phyloP scores from a whole-genome alignment of 805 yeast species.

The Ascoidea asiatica region DNA sequence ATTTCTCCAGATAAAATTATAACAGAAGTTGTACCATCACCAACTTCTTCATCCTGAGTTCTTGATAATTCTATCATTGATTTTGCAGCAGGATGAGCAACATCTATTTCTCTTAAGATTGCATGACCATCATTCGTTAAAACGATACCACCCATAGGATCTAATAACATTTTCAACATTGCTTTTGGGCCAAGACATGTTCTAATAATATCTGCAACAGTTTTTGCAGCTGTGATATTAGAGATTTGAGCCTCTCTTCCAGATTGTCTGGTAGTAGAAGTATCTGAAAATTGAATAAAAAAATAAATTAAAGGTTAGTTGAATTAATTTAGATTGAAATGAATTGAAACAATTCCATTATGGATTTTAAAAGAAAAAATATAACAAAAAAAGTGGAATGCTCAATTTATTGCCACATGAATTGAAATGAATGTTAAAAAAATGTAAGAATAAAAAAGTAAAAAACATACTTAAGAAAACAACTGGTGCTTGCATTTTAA shows the following conservation, averaged over 20 bases:
- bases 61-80: slow-evolving; percentile 94
- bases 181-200: slow-evolving; percentile 99
- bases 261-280: slow-evolving; percentile 83
- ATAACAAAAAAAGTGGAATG: not conserved
- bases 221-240: slow-evolving; percentile 98
- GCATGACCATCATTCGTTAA: slow-evolving; percentile 99
- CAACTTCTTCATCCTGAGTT: slow-evolving; percentile 94
- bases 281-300: slow-evolving; percentile 32
- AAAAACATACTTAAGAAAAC: slow-evolving; percentile 56
- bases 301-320: not conserved
- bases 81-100: slow-evolving; percentile 98
- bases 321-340: not conserved
- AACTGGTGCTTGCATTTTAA: slow-evolving; percentile 68
- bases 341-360: not conserved
- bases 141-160: slow-evolving; percentile 90
- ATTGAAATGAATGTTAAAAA: slow-evolving; percentile 8
- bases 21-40: slow-evolving; percentile 93
- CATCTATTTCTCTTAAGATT: slow-evolving; percentile 90
- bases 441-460: slow-evolving; percentile 7
- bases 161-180: slow-evolving; percentile 94
- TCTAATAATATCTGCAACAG: slow-evolving; percentile 94
- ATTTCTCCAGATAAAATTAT: slow-evolving; percentile 96
- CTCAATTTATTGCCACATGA: too few relatives aligned
- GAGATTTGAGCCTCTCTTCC: slow-evolving; percentile 97
- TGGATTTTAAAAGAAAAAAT: not conserved